These are phyloP conservation scores for Chalciporus sp. DNA, from an alignment of 1,284 basidiomycete genomes.

Conservation along the genomic window DNA sequence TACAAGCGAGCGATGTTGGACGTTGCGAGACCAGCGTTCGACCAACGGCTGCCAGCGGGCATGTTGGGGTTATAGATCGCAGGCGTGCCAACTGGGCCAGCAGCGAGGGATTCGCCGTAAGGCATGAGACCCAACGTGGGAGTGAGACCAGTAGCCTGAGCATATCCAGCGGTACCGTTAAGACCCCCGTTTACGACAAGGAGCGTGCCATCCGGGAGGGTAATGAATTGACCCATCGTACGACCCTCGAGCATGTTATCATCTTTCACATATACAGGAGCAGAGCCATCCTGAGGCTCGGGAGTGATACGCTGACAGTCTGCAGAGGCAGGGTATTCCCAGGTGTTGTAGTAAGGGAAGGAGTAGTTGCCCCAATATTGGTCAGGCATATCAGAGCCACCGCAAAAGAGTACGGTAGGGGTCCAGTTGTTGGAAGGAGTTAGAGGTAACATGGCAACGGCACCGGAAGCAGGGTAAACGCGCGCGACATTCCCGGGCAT, in stretches of 20 bases:
- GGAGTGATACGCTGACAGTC: conserved; percentile 80
- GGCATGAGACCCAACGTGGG: conserved; percentile 53
- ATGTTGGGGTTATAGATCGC: conserved; percentile 78
- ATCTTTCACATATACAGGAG: conserved; percentile 59
- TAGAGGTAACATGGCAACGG: conserved; percentile 87
- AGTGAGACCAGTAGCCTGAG: conserved; percentile 54
- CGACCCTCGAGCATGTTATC: conserved; percentile 78
- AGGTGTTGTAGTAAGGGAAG: conserved; percentile 67
- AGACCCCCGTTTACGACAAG: conserved; percentile 77
- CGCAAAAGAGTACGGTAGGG: conserved; percentile 87
- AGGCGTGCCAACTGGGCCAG: conserved; percentile 68
- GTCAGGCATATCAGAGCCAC: conserved; percentile 77
- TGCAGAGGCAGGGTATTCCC: conserved; percentile 60
- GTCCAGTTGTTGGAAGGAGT: conserved; percentile 89
- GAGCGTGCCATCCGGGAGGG: conserved; percentile 74
- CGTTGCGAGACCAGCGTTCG: conserved; percentile 60
- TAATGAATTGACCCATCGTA: conserved; percentile 88
- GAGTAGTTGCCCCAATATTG: conserved; percentile 74
- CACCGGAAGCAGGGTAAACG: conserved; percentile 93
- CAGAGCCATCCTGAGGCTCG: conserved; percentile 67
- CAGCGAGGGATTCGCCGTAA: conserved; percentile 62
- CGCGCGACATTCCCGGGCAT: conserved; percentile 73
- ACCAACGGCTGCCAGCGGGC: conserved; percentile 71
- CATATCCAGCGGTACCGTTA: conserved; percentile 79
- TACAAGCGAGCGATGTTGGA: conserved; percentile 79